These are phyloP conservation scores for Huntiella moniliformis DNA, from an alignment of 2,329 filamentous ascomycete species.

Conservation along the genomic window DNA sequence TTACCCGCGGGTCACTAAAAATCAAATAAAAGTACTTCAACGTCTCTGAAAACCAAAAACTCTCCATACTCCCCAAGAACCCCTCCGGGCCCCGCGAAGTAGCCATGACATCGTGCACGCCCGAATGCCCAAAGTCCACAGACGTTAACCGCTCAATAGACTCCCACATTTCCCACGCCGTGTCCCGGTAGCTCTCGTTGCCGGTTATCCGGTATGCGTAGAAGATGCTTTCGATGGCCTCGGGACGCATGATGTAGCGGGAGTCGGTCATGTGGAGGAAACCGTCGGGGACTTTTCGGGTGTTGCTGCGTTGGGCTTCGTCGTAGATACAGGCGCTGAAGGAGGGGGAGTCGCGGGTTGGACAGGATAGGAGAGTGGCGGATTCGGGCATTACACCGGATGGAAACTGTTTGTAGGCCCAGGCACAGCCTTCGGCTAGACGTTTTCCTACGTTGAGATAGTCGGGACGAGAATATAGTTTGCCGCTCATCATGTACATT, in stretches of 20 bases:
- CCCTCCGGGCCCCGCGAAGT: conserved; percentile 18
- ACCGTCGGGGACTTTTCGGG: conserved; percentile 29
- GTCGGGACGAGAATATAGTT: conserved; percentile 34
- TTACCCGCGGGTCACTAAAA: conserved; percentile 43
- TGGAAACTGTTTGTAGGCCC: conserved; percentile 35
- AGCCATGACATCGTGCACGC: conserved; percentile 22
- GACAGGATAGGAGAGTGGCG: conserved; percentile 28
- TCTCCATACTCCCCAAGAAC: conserved; percentile 46
- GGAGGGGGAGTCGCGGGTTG: conserved; percentile 16
- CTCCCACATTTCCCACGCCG: conserved; percentile 34
- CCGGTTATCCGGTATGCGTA: conserved; percentile 34
- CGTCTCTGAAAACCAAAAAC: conserved; percentile 56
- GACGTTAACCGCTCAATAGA: conserved; percentile 26
- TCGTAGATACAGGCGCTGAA: conserved; percentile 17
- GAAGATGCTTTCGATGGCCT: conserved; percentile 36
- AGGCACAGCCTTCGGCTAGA: conserved; percentile 36
- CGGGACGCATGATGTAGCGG: conserved; percentile 30
- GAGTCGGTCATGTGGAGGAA: conserved; percentile 39
- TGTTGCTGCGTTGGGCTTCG: conserved; percentile 16
- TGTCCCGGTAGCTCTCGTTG: conserved; percentile 26
- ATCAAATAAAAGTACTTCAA: conserved; percentile 60
- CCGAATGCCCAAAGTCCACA: conserved; percentile 29
- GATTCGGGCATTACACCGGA: conserved; percentile 41
- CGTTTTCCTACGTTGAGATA: conserved; percentile 29
- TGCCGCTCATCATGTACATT: conserved; percentile 48